Evolutionary conservation across 2,329 filamentous ascomycete genomes (phyloP).

Genomic region (Rhytidhysteron rufulum): DNA sequence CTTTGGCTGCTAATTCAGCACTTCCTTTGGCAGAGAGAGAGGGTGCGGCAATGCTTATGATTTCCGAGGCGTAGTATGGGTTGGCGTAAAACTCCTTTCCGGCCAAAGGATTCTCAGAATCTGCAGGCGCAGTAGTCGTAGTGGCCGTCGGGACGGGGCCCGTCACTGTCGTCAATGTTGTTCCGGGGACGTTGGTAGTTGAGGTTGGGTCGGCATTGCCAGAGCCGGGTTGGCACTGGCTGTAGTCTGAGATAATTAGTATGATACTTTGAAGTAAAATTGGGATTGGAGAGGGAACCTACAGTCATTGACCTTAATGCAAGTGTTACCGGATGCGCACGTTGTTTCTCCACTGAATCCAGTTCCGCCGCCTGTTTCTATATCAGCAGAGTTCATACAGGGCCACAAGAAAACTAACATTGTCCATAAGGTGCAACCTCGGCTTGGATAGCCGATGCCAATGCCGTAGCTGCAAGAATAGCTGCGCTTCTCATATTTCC

Average conservation of each 20-base stretch:
- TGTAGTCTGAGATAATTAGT: constrained; percentile 20
- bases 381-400: too few relatives aligned
- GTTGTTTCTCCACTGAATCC: constrained; percentile 4
- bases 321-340: constrained; percentile 13
- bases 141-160: constrained; percentile 7
- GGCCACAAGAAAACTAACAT: constrained; percentile 6
- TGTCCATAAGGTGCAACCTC: constrained; percentile 4
- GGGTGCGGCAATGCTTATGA: constrained; percentile 57
- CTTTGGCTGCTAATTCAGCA: constrained; percentile 49
- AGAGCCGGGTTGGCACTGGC: constrained; percentile 16
- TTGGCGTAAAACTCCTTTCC: constrained; percentile 51
- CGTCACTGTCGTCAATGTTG: constrained; percentile 5
- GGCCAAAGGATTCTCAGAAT: constrained; percentile 50
- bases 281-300: not conserved
- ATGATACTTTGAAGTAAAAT: constrained; percentile 6
- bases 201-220: constrained; percentile 17
- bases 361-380: constrained; percentile 3
- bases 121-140: constrained; percentile 19
- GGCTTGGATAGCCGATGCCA: constrained; percentile 3
- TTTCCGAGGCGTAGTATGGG: constrained; percentile 52
- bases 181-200: constrained; percentile 8
- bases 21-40: constrained; percentile 46
- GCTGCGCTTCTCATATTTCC: constrained; percentile 1
- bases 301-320: constrained; percentile 15
- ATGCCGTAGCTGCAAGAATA: constrained; percentile 3